These are phyloP conservation scores for Chaetomium fimeti DNA, from an alignment of 495 filamentous ascomycete genomes.

Conservation along the genomic window DNA sequence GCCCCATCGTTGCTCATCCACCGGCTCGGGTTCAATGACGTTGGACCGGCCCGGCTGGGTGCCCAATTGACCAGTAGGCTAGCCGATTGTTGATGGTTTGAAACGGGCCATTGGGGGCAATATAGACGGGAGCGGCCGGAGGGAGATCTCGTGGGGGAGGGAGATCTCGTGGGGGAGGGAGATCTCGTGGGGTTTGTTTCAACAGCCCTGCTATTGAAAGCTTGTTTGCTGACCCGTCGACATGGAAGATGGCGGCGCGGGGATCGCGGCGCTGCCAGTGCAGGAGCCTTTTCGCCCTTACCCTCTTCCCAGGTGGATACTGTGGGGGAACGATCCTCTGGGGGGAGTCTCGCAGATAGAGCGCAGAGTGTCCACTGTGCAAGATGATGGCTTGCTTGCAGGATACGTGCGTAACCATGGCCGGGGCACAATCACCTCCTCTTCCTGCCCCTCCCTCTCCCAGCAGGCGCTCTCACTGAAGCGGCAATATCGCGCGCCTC, in stretches of 20 bases:
- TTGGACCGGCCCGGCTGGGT: not conserved
- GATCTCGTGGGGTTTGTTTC: not conserved
- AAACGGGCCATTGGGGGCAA: not conserved
- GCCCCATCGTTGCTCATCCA: not conserved
- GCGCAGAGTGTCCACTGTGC: not conserved
- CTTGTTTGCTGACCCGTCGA: slow-evolving; percentile 2
- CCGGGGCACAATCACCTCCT: slow-evolving; percentile 26
- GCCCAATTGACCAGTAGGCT: not conserved
- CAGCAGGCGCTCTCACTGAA: slow-evolving; percentile 33
- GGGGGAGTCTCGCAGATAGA: not conserved
- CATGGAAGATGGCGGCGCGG: not conserved
- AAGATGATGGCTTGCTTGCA: not conserved
- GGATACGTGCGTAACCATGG: slow-evolving; percentile 4
- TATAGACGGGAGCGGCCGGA: not conserved
- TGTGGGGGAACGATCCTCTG: not conserved
- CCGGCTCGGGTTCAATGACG: not conserved
- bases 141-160: not conserved
- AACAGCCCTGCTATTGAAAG: not conserved
- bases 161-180: not conserved
- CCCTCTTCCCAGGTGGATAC: not conserved
- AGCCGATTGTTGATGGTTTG: not conserved
- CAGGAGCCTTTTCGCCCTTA: not conserved
- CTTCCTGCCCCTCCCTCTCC: slow-evolving; percentile 34
- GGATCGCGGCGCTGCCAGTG: not conserved
- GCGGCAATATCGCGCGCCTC: slow-evolving; percentile 68